These are phyloP conservation scores for Pterocarpus santalinus DNA, from an alignment of 306 rosid species.

Conservation along the genomic window DNA sequence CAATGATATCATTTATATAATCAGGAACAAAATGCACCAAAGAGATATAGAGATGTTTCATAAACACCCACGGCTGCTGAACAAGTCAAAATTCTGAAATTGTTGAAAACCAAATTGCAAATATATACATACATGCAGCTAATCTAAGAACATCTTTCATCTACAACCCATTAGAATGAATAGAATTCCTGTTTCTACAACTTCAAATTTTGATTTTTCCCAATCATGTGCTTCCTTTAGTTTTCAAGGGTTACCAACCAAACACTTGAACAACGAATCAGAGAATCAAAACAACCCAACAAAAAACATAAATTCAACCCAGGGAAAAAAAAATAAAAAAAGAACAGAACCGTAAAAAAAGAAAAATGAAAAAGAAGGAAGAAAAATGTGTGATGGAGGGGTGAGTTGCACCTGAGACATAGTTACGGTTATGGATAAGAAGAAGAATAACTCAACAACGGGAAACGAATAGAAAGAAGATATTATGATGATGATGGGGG, in stretches of 20 bases:
- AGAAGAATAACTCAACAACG: not conserved
- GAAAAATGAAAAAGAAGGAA: not conserved
- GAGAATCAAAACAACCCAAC: not conserved
- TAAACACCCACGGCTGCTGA: not conserved
- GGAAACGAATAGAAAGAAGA: not conserved
- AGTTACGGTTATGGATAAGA: not conserved
- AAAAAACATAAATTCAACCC: not conserved
- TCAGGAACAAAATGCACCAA: not conserved
- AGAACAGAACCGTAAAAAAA: not conserved
- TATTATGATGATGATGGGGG: not conserved
- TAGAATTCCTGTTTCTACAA: not conserved
- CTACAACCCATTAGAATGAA: not conserved
- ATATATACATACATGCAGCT: not conserved
- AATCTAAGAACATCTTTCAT: not conserved
- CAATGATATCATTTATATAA: not conserved
- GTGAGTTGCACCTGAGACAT: constrained; percentile 50
- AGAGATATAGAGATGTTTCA: not conserved
- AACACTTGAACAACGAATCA: not conserved
- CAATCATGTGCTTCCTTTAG: not conserved
- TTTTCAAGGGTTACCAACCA: not conserved
- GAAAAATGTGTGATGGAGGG: not conserved
- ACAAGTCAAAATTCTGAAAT: not conserved
- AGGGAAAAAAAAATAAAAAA: not conserved
- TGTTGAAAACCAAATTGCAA: constrained; percentile 1
- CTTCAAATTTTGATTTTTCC: not conserved